Evolutionary conservation across 305 asterid species (phyloP).

Genomic region (Fraxinus sp.): DNA sequence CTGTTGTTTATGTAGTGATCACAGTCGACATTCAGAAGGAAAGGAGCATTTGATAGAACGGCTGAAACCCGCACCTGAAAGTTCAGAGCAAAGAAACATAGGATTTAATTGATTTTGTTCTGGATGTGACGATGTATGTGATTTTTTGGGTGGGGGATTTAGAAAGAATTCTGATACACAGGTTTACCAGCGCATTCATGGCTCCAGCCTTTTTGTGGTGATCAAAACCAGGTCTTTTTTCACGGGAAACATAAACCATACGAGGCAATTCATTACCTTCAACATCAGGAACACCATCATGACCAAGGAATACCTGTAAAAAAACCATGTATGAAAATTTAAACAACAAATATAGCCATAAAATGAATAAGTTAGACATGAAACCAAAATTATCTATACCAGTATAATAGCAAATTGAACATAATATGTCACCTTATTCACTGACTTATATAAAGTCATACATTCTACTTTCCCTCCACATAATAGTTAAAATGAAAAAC

Average conservation of each 20-base stretch:
- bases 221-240: neutral
- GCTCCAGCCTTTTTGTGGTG: conserved; percentile 11
- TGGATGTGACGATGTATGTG: neutral
- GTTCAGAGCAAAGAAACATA: neutral
- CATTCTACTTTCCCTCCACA: neutral
- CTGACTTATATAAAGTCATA: neutral
- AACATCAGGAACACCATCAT: conserved; percentile 55
- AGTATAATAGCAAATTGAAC: neutral
- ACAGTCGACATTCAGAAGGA: conserved; percentile 78
- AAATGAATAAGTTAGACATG: neutral
- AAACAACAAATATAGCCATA: neutral
- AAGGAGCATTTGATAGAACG: conserved; percentile 86
- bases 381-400: neutral
- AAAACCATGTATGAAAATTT: conserved; percentile 7
- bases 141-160: neutral
- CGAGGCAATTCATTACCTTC: conserved; percentile 66
- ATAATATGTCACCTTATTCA: neutral
- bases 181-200: conserved; percentile 45
- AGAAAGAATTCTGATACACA: neutral
- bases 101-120: neutral
- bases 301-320: conserved; percentile 72
- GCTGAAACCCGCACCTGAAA: conserved; percentile 79
- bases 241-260: conserved; percentile 41
- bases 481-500: neutral
- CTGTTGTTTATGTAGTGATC: conserved; percentile 92